phyloP scores from a whole-genome alignment of 108 stramenopile species.

The Pseudonitzschia delicatissima region DNA sequence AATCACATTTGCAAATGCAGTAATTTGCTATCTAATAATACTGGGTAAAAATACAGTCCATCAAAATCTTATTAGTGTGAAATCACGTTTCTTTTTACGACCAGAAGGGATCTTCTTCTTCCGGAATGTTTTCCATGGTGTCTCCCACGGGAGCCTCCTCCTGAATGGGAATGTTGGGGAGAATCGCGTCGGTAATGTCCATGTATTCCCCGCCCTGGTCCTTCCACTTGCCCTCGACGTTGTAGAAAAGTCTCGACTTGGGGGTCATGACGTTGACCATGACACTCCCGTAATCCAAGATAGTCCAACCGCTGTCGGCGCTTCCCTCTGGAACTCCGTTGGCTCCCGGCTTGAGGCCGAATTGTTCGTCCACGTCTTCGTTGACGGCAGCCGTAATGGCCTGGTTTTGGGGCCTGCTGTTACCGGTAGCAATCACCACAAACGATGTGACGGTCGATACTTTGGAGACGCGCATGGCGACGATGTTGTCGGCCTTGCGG shows the following conservation, averaged over 20 bases:
- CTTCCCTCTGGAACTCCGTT: conserved; percentile 82
- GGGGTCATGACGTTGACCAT: conserved; percentile 95
- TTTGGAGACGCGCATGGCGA: conserved; percentile 68
- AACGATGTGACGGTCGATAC: conserved; percentile 77
- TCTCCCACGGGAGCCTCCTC: neutral
- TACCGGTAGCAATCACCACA: conserved; percentile 77
- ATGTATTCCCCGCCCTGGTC: conserved; percentile 64
- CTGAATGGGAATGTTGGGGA: conserved; percentile 29
- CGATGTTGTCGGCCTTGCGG: conserved; percentile 85
- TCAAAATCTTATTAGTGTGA: neutral
- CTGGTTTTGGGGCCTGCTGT: conserved; percentile 90
- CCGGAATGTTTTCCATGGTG: conserved; percentile 21
- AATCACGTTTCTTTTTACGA: conserved; percentile 30
- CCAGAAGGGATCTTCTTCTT: conserved; percentile 83
- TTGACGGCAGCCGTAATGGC: conserved; percentile 86
- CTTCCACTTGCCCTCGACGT: conserved; percentile 84
- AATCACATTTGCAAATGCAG: neutral
- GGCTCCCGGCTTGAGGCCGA: conserved; percentile 41
- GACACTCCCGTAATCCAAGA: conserved; percentile 89
- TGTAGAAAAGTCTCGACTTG: conserved; percentile 84
- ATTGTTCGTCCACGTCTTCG: conserved; percentile 70
- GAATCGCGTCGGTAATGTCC: conserved; percentile 60
- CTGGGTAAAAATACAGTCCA: neutral
- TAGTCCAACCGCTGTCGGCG: conserved; percentile 91
- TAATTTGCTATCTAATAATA: neutral